Base-by-base conservation (phyloP, 2,329 filamentous ascomycete species). In the Parafenestella ontariensis region DNA sequence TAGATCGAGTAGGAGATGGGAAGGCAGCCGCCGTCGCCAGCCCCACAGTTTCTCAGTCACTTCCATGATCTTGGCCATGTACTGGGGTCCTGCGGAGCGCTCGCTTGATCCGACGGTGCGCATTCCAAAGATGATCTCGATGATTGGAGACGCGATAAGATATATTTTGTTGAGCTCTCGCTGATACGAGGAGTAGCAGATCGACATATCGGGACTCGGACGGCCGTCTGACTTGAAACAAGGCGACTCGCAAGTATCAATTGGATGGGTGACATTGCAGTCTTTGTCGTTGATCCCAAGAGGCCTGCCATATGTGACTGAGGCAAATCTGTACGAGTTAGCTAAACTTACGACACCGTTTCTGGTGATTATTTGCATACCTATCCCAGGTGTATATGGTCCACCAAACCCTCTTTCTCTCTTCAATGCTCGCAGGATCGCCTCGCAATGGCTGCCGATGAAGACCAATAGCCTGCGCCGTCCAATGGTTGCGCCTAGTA, bases 311-410 rank as follows among this genome's bases (percentile, higher is more conserved):
- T 79, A 79, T 0, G 74, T 76, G 10, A 77, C 75, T 5, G 76
- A 77, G 5, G 73, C 74, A 34, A 77, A 79, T 34, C 66, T 66
- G 26, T n/a, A 17, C 3, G 10, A n/a, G 44, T 53, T 26, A 50
- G 46, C 28, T 33, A 4, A 13, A 24, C 8, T 13, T 23, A 17
- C n/a, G 15, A 18, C 6, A 23, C 10, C 9, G 8, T 31, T 9
- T 23, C 24, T 21, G 17, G 36, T n/a, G 3, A 20, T 20, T 26
- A 1, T 36, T 9, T 8, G 34, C 53, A 26, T 50, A 56, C 60
- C 76, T 62, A 39, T 78, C 76, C 75, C 76, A 78, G 0, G 76
- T 78, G 41, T 78, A 78, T 2, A 78, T 72, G 1, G 76, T 76
- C 77, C 76, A 78, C 76, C 76, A 78, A 0, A 77, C 69, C 15